These are phyloP conservation scores for Typha latifolia DNA, from an alignment of 176 grass and related monocot species.

Conservation along the genomic window DNA sequence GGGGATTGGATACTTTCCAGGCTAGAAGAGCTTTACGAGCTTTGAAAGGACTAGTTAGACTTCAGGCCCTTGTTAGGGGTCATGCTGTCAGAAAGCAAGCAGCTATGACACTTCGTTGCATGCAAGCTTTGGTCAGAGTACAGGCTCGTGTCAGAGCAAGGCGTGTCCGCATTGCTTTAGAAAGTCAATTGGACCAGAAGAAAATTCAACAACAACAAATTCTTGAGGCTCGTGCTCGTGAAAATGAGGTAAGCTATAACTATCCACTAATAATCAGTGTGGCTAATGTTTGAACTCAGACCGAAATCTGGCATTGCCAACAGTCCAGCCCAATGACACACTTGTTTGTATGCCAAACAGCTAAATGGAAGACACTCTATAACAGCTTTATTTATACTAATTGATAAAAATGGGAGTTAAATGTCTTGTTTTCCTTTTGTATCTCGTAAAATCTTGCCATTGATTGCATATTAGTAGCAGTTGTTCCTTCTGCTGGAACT, in stretches of 20 bases:
- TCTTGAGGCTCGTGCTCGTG: constrained; percentile 34
- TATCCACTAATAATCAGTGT: not conserved
- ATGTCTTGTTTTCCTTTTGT: too few species aligned
- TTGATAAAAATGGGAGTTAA: too few species aligned
- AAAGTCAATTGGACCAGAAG: constrained; percentile 68
- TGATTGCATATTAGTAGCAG: too few species aligned
- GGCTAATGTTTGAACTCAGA: not conserved
- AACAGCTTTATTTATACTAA: too few species aligned
- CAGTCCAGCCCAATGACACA: too few species aligned
- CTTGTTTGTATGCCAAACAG: too few species aligned
- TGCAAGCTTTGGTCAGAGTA: constrained; percentile 92
- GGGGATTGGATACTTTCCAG: constrained; percentile 36
- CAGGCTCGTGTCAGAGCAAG: constrained; percentile 88
- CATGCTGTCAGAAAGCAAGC: constrained; percentile 98
- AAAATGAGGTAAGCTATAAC: constrained; percentile 64
- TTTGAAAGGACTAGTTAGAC: constrained; percentile 84
- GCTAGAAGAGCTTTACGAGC: constrained; percentile 84
- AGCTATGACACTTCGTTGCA: constrained; percentile 75
- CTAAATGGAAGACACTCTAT: too few species aligned
- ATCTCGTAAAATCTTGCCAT: too few species aligned
- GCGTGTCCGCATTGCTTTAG: constrained; percentile 71
- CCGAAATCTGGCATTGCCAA: not conserved
- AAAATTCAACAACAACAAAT: constrained; percentile 35
- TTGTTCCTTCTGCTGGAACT: too few species aligned
- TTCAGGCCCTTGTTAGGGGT: constrained; percentile 94